phyloP scores from a whole-genome alignment of 257 asterid genomes.

The Craterostigma plantagineum region DNA sequence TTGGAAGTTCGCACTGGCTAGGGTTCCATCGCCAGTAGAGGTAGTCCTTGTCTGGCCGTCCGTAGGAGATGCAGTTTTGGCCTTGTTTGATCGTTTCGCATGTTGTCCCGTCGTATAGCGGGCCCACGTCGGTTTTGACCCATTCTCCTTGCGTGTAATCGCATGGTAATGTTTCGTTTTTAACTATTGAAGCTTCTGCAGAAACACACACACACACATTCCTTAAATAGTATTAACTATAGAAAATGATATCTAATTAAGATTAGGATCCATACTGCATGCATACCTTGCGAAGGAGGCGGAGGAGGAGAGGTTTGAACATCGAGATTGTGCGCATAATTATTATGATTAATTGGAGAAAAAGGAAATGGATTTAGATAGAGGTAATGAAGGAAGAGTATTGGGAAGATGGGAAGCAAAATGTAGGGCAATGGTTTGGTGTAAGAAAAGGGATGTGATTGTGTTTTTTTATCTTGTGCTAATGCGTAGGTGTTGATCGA shows the following conservation, averaged over 20 bases:
- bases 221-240: no score
- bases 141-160: constrained; percentile 51
- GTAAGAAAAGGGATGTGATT: constrained; percentile 4
- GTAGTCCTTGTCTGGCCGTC: constrained; percentile 49
- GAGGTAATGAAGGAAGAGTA: constrained; percentile 20
- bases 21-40: constrained; percentile 75
- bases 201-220: neutral
- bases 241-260: no score
- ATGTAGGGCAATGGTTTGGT: constrained; percentile 18
- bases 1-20: constrained; percentile 34
- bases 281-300: no score
- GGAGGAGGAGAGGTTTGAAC: neutral
- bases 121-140: constrained; percentile 24
- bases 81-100: constrained; percentile 52
- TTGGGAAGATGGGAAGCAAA: constrained; percentile 19
- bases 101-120: constrained; percentile 48
- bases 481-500: constrained; percentile 13
- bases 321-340: neutral
- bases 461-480: neutral
- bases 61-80: constrained; percentile 47
- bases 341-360: neutral
- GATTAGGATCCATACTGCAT: no score
- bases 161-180: constrained; percentile 14
- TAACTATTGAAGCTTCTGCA: constrained; percentile 15
- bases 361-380: constrained; percentile 3